phyloP scores from a whole-genome alignment of 306 rosid species.

The Prunus campanulata region DNA sequence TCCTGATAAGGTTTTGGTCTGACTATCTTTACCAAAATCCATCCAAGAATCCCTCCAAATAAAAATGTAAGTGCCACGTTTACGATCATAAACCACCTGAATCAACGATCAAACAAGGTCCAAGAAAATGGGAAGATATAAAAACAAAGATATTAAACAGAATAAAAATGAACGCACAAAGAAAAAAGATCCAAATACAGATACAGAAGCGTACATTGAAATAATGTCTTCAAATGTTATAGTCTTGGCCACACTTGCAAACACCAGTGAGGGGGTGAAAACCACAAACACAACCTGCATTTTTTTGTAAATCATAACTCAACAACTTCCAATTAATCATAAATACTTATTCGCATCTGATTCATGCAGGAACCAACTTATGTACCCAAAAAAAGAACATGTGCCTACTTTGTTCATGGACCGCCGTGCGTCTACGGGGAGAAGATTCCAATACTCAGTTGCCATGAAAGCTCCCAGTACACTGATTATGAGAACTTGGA shows the following conservation, averaged over 20 bases:
- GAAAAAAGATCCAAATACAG: not conserved
- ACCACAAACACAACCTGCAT: conserved; percentile 73
- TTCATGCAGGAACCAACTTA: not conserved
- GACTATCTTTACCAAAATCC: conserved; percentile 66
- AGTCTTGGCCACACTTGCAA: conserved; percentile 65
- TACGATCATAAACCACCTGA: conserved; percentile 96
- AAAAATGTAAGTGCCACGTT: conserved; percentile 74
- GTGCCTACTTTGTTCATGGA: conserved; percentile 68
- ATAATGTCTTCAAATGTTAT: conserved; percentile 74
- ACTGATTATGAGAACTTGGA: conserved; percentile 71
- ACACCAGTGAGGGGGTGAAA: conserved; percentile 85
- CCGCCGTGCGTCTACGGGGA: conserved; percentile 46
- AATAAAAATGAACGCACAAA: not conserved
- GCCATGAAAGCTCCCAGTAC: conserved; percentile 78
- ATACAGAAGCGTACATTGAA: conserved; percentile 55
- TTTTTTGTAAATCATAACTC: not conserved
- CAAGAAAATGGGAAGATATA: not conserved
- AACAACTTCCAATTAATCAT: not conserved
- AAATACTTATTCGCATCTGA: not conserved
- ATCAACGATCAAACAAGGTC: not conserved
- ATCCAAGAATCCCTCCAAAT: conserved; percentile 75
- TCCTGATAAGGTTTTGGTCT: conserved; percentile 75
- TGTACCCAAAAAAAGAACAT: not conserved
- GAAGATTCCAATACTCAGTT: conserved; percentile 52
- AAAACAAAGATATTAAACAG: not conserved